A percentile compares a stretch with the other conserved stretches of the same genome.
Conservation (phyloP, 768 basidiomycete genomes). For the Leccinum disarticulatum region DNA sequence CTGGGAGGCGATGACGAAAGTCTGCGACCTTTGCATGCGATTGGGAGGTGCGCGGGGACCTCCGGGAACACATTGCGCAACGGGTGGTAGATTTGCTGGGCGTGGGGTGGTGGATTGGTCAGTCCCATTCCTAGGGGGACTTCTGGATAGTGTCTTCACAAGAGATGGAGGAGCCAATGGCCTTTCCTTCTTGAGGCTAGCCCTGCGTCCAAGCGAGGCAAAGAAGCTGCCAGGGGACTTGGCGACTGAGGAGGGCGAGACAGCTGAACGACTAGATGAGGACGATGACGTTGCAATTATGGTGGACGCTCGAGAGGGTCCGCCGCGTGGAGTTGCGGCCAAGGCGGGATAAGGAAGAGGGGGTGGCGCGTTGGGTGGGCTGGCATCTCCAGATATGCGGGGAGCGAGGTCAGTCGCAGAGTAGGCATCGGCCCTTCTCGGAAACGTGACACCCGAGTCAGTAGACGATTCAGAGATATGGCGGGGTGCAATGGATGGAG, state of each 20-base stretch:
- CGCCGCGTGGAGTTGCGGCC: conserved; percentile 36
- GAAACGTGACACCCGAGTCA: conserved; percentile 77
- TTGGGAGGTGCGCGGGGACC: conserved; percentile 71
- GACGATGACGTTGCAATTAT: conserved; percentile 41
- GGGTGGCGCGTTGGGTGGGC: conserved; percentile 55
- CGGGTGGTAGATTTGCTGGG: conserved; percentile 28
- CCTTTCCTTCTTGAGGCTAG: conserved; percentile 49
- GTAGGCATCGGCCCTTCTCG: conserved; percentile 74
- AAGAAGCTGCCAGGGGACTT: conserved; percentile 65
- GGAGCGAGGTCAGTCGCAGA: conserved; percentile 72
- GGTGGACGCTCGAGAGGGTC: conserved; percentile 32
- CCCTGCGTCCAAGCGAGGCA: conserved; percentile 69
- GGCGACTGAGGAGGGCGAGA: conserved; percentile 39
- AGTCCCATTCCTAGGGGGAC: conserved; percentile 29
- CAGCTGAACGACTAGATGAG: conserved; percentile 48
- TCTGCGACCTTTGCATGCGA: conserved; percentile 66
- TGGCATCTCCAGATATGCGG: conserved; percentile 44
- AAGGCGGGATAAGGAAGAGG: conserved; percentile 76
- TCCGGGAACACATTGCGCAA: conserved; percentile 60
- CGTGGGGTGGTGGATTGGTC: conserved; percentile 31
- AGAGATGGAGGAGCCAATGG: conserved; percentile 33
- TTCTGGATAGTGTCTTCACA: conserved; percentile 38
- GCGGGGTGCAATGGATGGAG: conserved; percentile 55
- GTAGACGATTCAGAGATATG: conserved; percentile 72
- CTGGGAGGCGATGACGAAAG: conserved; percentile 48